Conservation (phyloP, 163 green algal genomes). For the Prototheca wickerhamii region DNA sequence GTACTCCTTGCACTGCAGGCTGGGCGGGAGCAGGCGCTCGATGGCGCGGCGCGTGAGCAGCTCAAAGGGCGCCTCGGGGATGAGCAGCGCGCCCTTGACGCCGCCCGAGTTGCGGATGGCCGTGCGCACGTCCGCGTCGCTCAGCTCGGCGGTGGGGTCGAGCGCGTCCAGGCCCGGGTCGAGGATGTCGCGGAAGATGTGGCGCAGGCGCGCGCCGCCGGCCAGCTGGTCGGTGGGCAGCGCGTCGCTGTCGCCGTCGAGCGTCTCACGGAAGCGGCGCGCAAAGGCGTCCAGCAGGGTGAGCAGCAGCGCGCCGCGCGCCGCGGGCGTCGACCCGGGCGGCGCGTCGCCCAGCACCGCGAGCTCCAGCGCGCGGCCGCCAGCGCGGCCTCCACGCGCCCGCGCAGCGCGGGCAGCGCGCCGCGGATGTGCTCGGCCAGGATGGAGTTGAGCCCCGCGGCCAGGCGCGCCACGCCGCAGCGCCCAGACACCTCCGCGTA, state of each 20-base stretch:
- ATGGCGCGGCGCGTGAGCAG: conserved; percentile 81
- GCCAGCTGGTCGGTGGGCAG: conserved; percentile 67
- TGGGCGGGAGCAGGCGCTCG: conserved; percentile 61
- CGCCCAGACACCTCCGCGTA: conserved; percentile 65
- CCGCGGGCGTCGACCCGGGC: conserved; percentile 35
- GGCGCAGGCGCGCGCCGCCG: conserved; percentile 78
- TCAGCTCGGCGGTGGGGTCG: conserved; percentile 63
- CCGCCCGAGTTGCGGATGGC: conserved; percentile 90
- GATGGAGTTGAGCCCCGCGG: conserved; percentile 65
- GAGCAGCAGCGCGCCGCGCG: conserved; percentile 68
- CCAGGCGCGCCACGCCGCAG: conserved; percentile 59
- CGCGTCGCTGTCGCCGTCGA: conserved; percentile 65
- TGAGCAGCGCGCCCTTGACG: conserved; percentile 68
- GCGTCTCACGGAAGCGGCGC: conserved; percentile 59
- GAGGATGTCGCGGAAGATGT: conserved; percentile 91
- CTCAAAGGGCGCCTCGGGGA: conserved; percentile 94
- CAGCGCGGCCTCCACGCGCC: conserved; percentile 30
- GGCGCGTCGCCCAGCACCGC: conserved; percentile 45
- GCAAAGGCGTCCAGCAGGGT: conserved; percentile 76
- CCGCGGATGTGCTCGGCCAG: conserved; percentile 77
- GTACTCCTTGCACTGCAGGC: conserved; percentile 78
- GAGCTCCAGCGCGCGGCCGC: conserved; percentile 34
- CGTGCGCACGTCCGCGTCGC: conserved; percentile 80
- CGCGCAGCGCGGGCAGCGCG: conserved; percentile 53
- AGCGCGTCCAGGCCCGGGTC: conserved; percentile 59